These are phyloP conservation scores for Eucalyptus cladocalyx DNA, from an alignment of 345 rosid species.

Conservation along the genomic window DNA sequence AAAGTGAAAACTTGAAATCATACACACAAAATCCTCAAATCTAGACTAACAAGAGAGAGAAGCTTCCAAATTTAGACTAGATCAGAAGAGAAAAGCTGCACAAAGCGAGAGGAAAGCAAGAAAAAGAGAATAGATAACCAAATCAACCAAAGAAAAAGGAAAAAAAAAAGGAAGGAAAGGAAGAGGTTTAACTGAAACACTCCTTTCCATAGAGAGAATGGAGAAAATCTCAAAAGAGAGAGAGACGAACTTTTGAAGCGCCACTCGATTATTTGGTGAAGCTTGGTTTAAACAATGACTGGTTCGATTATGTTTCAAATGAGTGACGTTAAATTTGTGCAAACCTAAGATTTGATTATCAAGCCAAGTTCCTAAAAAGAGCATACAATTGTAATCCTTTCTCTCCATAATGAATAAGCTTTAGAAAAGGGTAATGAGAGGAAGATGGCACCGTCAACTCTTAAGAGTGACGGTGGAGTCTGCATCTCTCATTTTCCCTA, in stretches of 20 bases:
- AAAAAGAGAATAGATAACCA: neutral
- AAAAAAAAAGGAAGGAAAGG: neutral
- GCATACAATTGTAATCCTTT: neutral
- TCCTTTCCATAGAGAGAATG: too few relatives aligned
- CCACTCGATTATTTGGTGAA: neutral
- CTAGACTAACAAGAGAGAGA: neutral
- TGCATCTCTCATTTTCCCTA: too few relatives aligned
- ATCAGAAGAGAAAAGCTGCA: too few relatives aligned
- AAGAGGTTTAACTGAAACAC: too few relatives aligned
- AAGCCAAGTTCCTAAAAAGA: neutral
- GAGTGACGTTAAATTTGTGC: neutral
- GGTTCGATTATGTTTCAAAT: neutral
- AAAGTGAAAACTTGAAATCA: too few relatives aligned
- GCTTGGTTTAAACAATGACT: neutral
- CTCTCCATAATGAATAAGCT: neutral
- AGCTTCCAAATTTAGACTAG: neutral
- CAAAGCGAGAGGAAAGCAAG: neutral
- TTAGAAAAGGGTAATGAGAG: neutral
- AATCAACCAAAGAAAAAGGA: neutral
- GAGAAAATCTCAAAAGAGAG: neutral
- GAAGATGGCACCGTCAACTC: too few relatives aligned
- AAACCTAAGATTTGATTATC: neutral
- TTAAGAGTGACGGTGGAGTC: too few relatives aligned
- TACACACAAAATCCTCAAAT: neutral
- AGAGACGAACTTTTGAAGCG: neutral